Conservation (phyloP, 805 yeast species). For the Clavispora carvajalis region DNA sequence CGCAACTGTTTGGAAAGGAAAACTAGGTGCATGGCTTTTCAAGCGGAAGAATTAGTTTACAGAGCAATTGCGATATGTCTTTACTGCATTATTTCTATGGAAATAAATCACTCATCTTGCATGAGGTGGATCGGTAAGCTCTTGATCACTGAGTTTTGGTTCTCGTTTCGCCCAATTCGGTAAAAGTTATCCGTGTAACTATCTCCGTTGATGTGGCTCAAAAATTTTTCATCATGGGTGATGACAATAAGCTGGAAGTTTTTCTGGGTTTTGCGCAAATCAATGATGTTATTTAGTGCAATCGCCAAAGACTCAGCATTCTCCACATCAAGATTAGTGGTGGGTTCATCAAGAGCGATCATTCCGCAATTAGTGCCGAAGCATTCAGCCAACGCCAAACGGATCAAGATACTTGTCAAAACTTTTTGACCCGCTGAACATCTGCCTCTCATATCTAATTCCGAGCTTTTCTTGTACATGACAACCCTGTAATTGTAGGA, state of each 20-base stretch:
- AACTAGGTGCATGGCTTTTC: no score
- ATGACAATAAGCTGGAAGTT: slow-evolving; percentile 94
- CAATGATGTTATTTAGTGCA: slow-evolving; percentile 71
- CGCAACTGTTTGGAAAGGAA: not conserved
- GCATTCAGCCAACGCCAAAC: slow-evolving; percentile 91
- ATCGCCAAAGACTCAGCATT: slow-evolving; percentile 84
- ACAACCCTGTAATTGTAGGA: slow-evolving; percentile 91
- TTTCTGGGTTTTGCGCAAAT: slow-evolving; percentile 65
- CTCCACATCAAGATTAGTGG: slow-evolving; percentile 88
- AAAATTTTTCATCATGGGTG: slow-evolving; percentile 92
- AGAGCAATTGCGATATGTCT: no score
- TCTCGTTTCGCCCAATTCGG: slow-evolving; percentile 71
- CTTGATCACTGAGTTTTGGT: slow-evolving; percentile 73
- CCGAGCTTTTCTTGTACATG: slow-evolving; percentile 88
- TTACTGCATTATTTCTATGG: not conserved
- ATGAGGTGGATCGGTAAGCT: slow-evolving; percentile 38
- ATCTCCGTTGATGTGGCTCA: slow-evolving; percentile 78
- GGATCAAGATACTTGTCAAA: slow-evolving; percentile 81
- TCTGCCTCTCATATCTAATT: slow-evolving; percentile 95
- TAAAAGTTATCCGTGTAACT: slow-evolving; percentile 84
- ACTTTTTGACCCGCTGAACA: slow-evolving; percentile 99
- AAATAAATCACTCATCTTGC: slow-evolving; percentile 21
- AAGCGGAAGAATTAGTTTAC: no score
- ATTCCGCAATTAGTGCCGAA: slow-evolving; percentile 94
- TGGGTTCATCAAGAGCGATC: slow-evolving; percentile 95